phyloP scores from a whole-genome alignment of 495 filamentous ascomycete species.

The Xanthoparmelia taractica region DNA sequence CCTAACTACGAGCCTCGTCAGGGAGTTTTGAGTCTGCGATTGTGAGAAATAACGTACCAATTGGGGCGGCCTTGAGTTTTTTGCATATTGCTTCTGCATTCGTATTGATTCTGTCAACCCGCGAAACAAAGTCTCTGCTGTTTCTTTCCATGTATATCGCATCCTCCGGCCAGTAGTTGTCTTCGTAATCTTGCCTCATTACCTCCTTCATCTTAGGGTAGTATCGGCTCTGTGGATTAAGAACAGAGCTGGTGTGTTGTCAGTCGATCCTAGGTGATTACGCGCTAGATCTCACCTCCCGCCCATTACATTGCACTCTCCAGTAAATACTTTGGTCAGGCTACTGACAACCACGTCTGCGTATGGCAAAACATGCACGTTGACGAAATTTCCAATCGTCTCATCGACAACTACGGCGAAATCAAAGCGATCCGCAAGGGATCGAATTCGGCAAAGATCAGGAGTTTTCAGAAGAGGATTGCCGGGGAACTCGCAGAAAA shows the following conservation, averaged over 20 bases:
- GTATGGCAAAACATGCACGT: slow-evolving; percentile 82
- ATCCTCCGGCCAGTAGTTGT: slow-evolving; percentile 90
- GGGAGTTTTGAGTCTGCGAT: background rate
- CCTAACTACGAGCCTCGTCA: slow-evolving; percentile 49
- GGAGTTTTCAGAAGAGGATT: slow-evolving; percentile 86
- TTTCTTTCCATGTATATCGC: slow-evolving; percentile 92
- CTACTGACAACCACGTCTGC: slow-evolving; percentile 90
- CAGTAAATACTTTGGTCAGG: slow-evolving; percentile 93
- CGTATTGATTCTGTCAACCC: slow-evolving; percentile 75
- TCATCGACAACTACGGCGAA: slow-evolving; percentile 87
- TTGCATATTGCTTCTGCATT: slow-evolving; percentile 81
- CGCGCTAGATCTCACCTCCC: slow-evolving; percentile 45
- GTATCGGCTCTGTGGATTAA: slow-evolving; percentile 71
- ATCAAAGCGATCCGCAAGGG: slow-evolving; percentile 72
- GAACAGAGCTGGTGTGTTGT: slow-evolving; percentile 48
- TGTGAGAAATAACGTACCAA: slow-evolving; percentile 34
- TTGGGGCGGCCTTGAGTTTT: slow-evolving; percentile 50
- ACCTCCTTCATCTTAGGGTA: slow-evolving; percentile 60
- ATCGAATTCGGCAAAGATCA: slow-evolving; percentile 69
- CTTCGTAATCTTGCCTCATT: slow-evolving; percentile 62
- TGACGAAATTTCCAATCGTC: slow-evolving; percentile 92
- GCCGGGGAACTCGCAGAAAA: slow-evolving; percentile 92
- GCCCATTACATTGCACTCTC: slow-evolving; percentile 97
- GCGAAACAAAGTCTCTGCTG: slow-evolving; percentile 79
- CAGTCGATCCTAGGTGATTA: slow-evolving; percentile 15